phyloP scores from a whole-genome alignment of 140 eudicot species.

The Artemisia princeps region DNA sequence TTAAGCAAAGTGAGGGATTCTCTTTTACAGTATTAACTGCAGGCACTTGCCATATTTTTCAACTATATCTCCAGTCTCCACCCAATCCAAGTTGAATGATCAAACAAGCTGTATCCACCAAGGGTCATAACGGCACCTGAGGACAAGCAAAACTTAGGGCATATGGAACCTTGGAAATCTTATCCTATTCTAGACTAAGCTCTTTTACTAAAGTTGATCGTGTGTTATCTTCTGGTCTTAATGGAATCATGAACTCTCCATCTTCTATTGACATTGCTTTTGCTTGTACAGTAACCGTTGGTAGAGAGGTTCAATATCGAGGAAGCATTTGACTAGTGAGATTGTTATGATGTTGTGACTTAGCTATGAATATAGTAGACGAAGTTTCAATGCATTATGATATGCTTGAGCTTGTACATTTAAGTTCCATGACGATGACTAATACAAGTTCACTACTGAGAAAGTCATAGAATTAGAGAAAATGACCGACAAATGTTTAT shows the following conservation, averaged over 20 bases:
- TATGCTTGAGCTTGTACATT: constrained; percentile 41
- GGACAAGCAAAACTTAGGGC: constrained; percentile 12
- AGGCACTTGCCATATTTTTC: neutral
- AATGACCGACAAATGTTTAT: neutral
- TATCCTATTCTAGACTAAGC: constrained; percentile 30
- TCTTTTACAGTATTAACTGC: neutral
- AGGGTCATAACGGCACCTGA: constrained; percentile 32
- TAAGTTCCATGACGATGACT: constrained; percentile 22
- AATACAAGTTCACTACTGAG: constrained; percentile 30
- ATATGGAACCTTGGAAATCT: constrained; percentile 21
- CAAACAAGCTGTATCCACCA: neutral
- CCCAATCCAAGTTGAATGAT: too few relatives aligned
- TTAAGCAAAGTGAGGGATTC: too few relatives aligned
- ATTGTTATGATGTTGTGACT: constrained; percentile 51
- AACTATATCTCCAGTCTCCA: neutral
- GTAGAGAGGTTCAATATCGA: constrained; percentile 35
- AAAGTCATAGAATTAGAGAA: constrained; percentile 29
- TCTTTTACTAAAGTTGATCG: constrained; percentile 18
- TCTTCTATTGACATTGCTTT: constrained; percentile 28
- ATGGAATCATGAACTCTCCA: constrained; percentile 41
- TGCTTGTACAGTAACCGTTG: constrained; percentile 27
- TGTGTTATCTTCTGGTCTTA: constrained; percentile 25
- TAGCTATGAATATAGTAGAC: constrained; percentile 49
- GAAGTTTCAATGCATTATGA: constrained; percentile 43
- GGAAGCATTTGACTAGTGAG: constrained; percentile 41